Evolutionary conservation across 352 stramenopile species (phyloP), one percentile per base, ranked within the genome.

Genomic region (Phytophthora pisi): DNA sequence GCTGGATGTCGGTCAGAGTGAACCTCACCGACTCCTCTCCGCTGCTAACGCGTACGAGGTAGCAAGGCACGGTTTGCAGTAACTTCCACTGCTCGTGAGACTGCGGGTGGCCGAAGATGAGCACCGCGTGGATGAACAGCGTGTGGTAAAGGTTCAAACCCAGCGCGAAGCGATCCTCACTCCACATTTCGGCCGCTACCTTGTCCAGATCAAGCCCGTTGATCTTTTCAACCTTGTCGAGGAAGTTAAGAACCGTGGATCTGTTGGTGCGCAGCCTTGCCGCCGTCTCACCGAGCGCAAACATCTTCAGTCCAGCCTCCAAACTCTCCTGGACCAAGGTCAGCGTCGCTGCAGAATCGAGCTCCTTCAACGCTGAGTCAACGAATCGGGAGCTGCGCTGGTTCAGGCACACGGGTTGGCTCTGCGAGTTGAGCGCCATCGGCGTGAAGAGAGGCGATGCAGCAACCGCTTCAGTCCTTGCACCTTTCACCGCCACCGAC

Each of bases 91-190:
- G 81, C 42, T 79, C 79, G 61, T 85, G 82, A 46, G 66, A 89
- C 70, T 74, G 89, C 57, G 61, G 62, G 51, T 85, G 73, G 31
- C 70, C 62, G 42, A 78, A 84, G 5, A 78, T 24, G 13, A 82
- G 49, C 51, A 75, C 55, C 0, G 86, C 76, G 81, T 98, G 92
- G 36, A 97, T 85, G 23, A 92, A 88, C 36, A 98, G 80, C 16
- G 84, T 71, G 64, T 98, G 92, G 64, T 97, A 98, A 5, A 98
- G 24, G 61, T 98, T 98, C 26, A 98, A 58, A 34, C 92, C 93
- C 34, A 98, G 93, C 15, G 81, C 83, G 9, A 94, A 55, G 8
- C 68, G 68, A 31, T 72, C 58, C 24, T 66, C 75, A 34, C 81
- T 66, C 1, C 62, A 69, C 20, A 68, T 46, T 28, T 74, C 53